A percentile compares a stretch with the other conserved stretches of the same genome.
These are phyloP conservation scores for Viola pubescens DNA, from an alignment of 441 rosid genomes.

Conservation along the genomic window DNA sequence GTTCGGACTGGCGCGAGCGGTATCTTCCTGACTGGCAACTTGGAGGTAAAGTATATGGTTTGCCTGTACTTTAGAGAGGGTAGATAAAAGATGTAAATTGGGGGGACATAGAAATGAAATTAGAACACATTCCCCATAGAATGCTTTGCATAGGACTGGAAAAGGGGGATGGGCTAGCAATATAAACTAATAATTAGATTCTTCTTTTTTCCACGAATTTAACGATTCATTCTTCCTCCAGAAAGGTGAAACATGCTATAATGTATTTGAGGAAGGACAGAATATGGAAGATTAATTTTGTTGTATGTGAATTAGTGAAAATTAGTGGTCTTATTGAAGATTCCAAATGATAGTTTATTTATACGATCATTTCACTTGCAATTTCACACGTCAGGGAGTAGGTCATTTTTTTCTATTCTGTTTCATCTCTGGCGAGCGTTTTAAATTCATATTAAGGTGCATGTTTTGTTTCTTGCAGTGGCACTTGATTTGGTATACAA, in stretches of 20 bases:
- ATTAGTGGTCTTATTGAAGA: background rate
- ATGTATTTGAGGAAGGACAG: constrained; percentile 6
- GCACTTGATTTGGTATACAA: too few relatives aligned
- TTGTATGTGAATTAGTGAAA: constrained; percentile 8
- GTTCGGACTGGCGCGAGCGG: constrained; percentile 4
- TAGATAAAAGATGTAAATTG: constrained; percentile 18
- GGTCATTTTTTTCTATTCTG: too few relatives aligned
- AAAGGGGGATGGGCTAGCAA: constrained; percentile 12
- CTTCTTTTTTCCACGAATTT: constrained; percentile 4
- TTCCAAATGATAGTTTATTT: background rate
- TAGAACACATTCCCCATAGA: constrained; percentile 12
- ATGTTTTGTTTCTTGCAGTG: too few relatives aligned
- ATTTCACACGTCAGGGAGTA: too few relatives aligned
- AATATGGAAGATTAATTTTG: constrained; percentile 19
- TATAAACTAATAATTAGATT: constrained; percentile 8
- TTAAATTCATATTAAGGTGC: too few relatives aligned
- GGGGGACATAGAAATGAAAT: constrained; percentile 10
- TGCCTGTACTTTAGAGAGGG: constrained; percentile 21
- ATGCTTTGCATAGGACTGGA: constrained; percentile 6
- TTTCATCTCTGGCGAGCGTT: too few relatives aligned
- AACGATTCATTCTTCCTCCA: constrained; percentile 22
- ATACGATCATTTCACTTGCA: too few relatives aligned
- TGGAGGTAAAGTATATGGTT: background rate
- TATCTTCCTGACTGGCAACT: background rate
- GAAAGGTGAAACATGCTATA: constrained; percentile 12